Percentiles rank a stretch among this genome's conserved stretches.
Evolutionary conservation across 163 green algal genomes (phyloP).

Genomic region (Volvox carteri): DNA sequence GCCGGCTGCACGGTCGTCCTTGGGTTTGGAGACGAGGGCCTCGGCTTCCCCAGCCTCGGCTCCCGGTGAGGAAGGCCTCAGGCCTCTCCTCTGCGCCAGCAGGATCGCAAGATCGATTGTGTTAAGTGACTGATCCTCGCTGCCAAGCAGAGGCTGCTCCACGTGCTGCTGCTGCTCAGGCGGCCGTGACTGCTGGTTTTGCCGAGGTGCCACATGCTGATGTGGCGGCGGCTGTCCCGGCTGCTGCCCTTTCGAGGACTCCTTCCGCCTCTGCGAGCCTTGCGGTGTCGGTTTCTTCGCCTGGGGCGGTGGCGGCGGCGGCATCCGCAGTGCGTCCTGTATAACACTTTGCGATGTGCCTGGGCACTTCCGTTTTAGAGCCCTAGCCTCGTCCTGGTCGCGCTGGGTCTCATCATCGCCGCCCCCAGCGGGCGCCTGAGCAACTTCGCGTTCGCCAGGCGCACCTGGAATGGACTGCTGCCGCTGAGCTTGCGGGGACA

Average conservation of each 20-base stretch:
- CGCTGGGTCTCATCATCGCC: too few relatives aligned
- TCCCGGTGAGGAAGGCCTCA: neutral
- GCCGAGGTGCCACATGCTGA: too few relatives aligned
- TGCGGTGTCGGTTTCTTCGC: neutral
- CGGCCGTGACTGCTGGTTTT: neutral
- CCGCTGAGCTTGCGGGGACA: too few relatives aligned
- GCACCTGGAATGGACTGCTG: too few relatives aligned
- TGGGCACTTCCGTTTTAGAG: neutral
- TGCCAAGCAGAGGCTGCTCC: neutral
- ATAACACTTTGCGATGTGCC: neutral
- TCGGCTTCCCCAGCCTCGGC: neutral
- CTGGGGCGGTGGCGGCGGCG: neutral
- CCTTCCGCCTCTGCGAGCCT: neutral
- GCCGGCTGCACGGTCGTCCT: too few relatives aligned
- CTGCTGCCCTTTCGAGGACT: neutral
- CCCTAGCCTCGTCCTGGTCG: neutral
- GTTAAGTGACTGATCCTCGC: neutral
- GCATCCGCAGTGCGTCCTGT: neutral
- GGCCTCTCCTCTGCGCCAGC: neutral
- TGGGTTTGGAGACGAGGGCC: neutral
- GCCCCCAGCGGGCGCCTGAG: too few relatives aligned
- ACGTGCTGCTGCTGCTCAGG: neutral
- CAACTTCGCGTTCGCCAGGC: too few relatives aligned
- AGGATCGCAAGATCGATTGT: constrained; percentile 10
- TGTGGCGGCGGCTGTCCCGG: neutral